Percentiles rank a stretch among this genome's conserved stretches.
Evolutionary conservation across 2,329 filamentous ascomycete genomes (phyloP).

Genomic region (Beauveria sp.): DNA sequence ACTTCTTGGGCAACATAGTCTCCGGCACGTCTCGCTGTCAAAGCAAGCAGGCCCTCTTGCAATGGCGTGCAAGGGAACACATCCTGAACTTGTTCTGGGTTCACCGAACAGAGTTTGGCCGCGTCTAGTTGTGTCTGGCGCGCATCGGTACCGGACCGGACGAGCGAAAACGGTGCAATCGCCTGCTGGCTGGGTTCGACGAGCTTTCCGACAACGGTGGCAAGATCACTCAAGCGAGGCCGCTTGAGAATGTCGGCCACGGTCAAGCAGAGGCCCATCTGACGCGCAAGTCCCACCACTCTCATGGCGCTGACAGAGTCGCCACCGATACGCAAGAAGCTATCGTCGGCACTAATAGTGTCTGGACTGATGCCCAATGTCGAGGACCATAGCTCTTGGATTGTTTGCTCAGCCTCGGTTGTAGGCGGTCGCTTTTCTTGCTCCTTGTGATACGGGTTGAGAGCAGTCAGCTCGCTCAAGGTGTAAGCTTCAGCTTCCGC

Average conservation of each 20-base stretch:
- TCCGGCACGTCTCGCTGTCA: constrained; percentile 12
- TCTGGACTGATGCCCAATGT: neutral
- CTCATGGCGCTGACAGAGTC: constrained; percentile 45
- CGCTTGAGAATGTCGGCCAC: constrained; percentile 38
- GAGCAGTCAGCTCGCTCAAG: neutral
- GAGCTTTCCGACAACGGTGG: constrained; percentile 16
- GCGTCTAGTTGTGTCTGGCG: neutral
- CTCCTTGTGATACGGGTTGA: neutral
- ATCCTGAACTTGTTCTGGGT: constrained; percentile 13
- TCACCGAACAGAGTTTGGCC: constrained; percentile 12
- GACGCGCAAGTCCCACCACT: constrained; percentile 34
- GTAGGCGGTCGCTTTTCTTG: neutral
- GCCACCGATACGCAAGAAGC: constrained; percentile 1
- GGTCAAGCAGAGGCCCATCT: constrained; percentile 30
- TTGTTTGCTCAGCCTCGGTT: neutral
- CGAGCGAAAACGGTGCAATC: neutral
- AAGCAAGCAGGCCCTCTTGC: constrained; percentile 16
- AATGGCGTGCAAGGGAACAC: constrained; percentile 17
- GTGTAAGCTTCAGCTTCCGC: neutral
- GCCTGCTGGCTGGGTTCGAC: neutral
- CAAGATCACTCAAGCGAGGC: constrained; percentile 37
- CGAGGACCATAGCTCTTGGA: constrained; percentile 2
- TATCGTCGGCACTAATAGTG: constrained; percentile 13
- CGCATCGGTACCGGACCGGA: neutral
- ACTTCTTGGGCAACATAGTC: constrained; percentile 15